These are phyloP conservation scores for Globisporangium nodosum DNA, from an alignment of 352 stramenopile species.

Conservation along the genomic window DNA sequence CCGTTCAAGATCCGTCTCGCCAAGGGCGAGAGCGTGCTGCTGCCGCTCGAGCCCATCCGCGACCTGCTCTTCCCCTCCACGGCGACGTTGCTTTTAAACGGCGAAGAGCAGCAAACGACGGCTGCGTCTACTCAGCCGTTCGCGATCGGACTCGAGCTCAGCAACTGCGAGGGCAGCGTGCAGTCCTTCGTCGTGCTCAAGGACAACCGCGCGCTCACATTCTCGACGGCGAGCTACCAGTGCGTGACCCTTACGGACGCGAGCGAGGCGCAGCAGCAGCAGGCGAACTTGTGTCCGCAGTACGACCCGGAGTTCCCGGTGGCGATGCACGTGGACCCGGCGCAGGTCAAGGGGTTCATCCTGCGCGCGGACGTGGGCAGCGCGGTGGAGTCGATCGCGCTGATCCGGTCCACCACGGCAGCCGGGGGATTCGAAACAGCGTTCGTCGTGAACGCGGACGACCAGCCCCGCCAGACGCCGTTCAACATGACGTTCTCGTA, in stretches of 20 bases:
- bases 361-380: conserved; percentile 15
- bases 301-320: conserved; percentile 17
- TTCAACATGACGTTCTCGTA: conserved; percentile 17
- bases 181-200: conserved; percentile 18
- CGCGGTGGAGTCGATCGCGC: conserved; percentile 14
- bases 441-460: conserved; percentile 7
- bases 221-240: conserved; percentile 29
- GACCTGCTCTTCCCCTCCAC: conserved; percentile 13
- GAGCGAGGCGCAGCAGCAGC: conserved; percentile 5
- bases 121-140: neutral
- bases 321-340: conserved; percentile 15
- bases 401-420: conserved; percentile 25
- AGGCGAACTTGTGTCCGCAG: conserved; percentile 21
- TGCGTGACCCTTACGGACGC: conserved; percentile 22
- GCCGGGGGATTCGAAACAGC: conserved; percentile 16
- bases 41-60: conserved; percentile 25
- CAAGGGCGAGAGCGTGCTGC: conserved; percentile 19
- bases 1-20: conserved; percentile 21
- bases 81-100: neutral
- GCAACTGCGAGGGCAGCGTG: conserved; percentile 19
- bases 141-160: conserved; percentile 28
- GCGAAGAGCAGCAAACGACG: neutral
- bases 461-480: neutral
- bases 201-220: conserved; percentile 8
- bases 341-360: conserved; percentile 22